Evolutionary conservation across 1,284 basidiomycete genomes (phyloP), one percentile per base, ranked within the genome.

Genomic region (Phylloporus gajari): DNA sequence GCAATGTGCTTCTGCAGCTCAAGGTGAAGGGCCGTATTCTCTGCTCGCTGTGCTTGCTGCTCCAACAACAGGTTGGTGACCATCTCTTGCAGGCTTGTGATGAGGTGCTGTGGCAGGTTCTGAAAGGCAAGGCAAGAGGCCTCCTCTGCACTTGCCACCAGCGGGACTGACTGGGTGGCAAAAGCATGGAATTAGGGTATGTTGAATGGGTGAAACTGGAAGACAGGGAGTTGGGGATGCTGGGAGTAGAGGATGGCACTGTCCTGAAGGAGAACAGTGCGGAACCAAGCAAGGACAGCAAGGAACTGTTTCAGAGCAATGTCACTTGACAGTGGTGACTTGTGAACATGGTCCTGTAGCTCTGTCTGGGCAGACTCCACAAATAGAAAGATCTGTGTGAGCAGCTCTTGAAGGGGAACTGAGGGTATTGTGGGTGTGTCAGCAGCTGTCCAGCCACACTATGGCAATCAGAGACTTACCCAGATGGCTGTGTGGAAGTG

Each of bases 221-320:
- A 80, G 30, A 81, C 48, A 17, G 75, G 38, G 13, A 68, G 53
- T 2, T 69, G 17, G 13, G 79, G 76, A 64, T 80, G 46, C 8
- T 65, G 35, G 0, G 65, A 56, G 63, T 68, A 79, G 5, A 81
- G 72, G 3, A 82, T 59, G 15, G 79, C 81, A n/a, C 72, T 64
- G 65, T 82, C 80, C 70, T 83, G 79, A 44, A 81, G 70, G 13
- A 83, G 70, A 38, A 82, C 38, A 40, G 25, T n/a, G 23, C 9
- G 60, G 13, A 61, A 40, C 60, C 60, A 61, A n/a, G 32, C 7
- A 15, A 61, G 60, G 23, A 61, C 38, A 40, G 60, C 11, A 8
- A 61, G 60, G 17, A 61, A 61, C 35, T 61, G 35, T 12, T 40
- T 61, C 21, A 61, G 25, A n/a, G 60, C 60, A 61, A 61, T 40